Evolutionary conservation across 768 basidiomycete species (phyloP).

Genomic region (Suillus sp.): DNA sequence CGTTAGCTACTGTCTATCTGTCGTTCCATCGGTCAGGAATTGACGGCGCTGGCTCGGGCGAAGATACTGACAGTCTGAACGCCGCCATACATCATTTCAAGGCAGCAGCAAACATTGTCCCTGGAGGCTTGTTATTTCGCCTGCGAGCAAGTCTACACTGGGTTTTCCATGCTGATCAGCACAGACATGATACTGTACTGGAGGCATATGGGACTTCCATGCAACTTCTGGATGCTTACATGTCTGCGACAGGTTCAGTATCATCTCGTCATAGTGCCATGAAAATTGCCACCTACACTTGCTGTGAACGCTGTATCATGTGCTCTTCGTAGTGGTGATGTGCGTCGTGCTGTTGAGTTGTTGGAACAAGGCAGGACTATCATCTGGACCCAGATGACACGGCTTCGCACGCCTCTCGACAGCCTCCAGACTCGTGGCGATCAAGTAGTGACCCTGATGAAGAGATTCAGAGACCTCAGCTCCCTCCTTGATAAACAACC

Average conservation of each 20-base stretch:
- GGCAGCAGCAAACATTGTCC: not conserved
- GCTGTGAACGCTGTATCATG: not conserved
- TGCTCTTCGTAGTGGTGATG: not conserved
- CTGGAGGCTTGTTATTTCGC: not conserved
- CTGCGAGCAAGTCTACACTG: not conserved
- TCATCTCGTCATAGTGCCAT: not conserved
- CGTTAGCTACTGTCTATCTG: not conserved
- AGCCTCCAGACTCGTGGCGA: not conserved
- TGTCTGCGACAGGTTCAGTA: not conserved
- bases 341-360: not conserved
- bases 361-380: not conserved
- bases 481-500: not conserved
- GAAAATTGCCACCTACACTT: not conserved
- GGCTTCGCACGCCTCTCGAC: not conserved
- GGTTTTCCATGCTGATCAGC: not conserved
- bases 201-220: not conserved
- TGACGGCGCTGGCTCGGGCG: not conserved
- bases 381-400: not conserved
- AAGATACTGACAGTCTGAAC: not conserved
- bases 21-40: not conserved
- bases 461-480: not conserved
- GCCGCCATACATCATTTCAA: not conserved
- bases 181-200: not conserved
- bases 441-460: not conserved
- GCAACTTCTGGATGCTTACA: not conserved